Base-by-base conservation (phyloP, 2,329 filamentous ascomycete genomes). In the Kalaharituber pfeilii region DNA sequence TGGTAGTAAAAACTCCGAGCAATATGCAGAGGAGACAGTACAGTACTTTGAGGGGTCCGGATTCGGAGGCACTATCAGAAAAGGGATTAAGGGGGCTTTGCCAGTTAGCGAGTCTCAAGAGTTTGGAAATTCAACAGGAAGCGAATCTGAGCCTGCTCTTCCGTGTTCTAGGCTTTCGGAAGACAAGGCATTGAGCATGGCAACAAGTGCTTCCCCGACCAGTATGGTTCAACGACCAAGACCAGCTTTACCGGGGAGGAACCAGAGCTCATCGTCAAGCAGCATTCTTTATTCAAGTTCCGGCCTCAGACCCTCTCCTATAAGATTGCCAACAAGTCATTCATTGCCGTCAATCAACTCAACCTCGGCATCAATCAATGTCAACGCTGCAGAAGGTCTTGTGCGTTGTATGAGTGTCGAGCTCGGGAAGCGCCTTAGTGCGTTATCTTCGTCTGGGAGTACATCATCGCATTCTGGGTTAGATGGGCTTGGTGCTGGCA, bases 401-500 rank as follows among this genome's bases (percentile, higher is more conserved):
- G 42, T 47, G 24, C 42, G 42, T 22, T 25, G 42, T 22, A 18
- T 47, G 15, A 47, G 42, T 24, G 42, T 22, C 3, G 42, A 47
- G 18, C 15, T 5, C 25, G 3, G 42, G 4, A 47, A 47, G 42
- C 42, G 15, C 11, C 5, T 47, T 15, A 47, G 42, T 22, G 24
- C 13, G 5, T 13, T 47, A 11, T 47, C 42, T 13, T 47, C 42
- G 13, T 22, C 42, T 18, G 42, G 5, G 15, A 47, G 42, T 25
- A 3, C 25, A 25, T 15, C 15, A 39, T 39, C 33, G 13, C 18
- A 47, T 47, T 24, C 42, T 22, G 42, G 42, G n/a, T n/a, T 9
- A 9, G 30, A 36, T 9, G 30, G 30, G n/a, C n/a, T 47, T 47
- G 42, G 42, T 15, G 42, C 42, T 47, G 59, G 57, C 18, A 52